Conservation (phyloP, 75 land plant species). For the Chamaecyparis obtusa region DNA sequence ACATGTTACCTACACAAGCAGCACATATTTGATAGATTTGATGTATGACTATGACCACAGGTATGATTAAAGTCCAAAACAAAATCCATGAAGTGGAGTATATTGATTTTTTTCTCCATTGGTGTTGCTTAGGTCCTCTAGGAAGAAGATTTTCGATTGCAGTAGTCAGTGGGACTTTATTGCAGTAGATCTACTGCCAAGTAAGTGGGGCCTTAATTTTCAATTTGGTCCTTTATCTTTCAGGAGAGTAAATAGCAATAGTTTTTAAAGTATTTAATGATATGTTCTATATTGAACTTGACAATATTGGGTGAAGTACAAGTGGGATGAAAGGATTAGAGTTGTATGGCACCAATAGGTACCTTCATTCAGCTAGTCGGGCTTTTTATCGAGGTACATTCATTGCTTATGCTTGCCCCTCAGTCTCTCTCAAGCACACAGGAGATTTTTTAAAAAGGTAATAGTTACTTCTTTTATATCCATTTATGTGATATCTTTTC, state of each 20-base stretch:
- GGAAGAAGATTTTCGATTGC: neutral
- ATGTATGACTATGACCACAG: constrained; percentile 6
- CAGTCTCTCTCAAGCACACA: too few species aligned
- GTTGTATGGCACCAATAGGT: neutral
- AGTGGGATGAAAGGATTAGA: neutral
- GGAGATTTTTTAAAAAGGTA: too few species aligned
- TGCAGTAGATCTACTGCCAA: neutral
- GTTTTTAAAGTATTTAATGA: neutral
- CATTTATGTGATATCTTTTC: too few species aligned
- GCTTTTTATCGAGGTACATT: neutral
- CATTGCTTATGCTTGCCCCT: too few species aligned
- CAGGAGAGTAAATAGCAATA: neutral
- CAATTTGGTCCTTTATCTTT: neutral
- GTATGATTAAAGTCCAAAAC: neutral
- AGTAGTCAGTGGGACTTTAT: neutral
- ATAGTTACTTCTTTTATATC: too few species aligned
- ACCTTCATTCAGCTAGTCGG: neutral
- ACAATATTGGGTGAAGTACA: neutral
- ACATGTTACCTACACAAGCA: constrained; percentile 9
- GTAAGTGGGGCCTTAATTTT: neutral
- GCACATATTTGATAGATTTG: constrained; percentile 6
- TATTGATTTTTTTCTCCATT: neutral
- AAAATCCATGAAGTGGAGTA: neutral
- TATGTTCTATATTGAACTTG: neutral
- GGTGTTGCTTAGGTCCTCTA: neutral